phyloP scores from a whole-genome alignment of 2,329 filamentous ascomycete genomes.

The Talaromyces sp. region DNA sequence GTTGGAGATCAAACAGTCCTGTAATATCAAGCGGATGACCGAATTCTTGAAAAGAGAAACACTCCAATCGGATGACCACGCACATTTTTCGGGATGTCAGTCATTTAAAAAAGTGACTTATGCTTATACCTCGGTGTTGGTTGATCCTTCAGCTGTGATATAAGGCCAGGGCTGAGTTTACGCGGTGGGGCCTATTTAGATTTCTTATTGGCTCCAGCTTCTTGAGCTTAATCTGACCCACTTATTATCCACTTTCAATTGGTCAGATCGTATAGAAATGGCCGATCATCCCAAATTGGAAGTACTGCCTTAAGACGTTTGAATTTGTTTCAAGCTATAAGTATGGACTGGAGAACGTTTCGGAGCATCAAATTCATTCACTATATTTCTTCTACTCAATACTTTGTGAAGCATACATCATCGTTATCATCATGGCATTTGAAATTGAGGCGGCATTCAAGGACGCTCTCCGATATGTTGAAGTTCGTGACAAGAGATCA shows the following conservation, averaged over 20 bases:
- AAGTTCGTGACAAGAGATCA: neutral
- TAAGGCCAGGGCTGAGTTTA: neutral
- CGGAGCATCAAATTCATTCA: neutral
- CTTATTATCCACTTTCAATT: neutral
- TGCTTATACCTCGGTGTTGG: neutral
- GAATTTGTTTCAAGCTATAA: neutral
- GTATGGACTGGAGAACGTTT: neutral
- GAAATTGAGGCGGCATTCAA: constrained; percentile 2
- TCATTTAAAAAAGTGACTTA: neutral
- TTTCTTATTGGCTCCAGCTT: neutral
- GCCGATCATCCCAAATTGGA: neutral
- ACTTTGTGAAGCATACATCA: neutral
- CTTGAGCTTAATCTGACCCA: neutral
- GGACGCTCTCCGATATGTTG: constrained; percentile 5
- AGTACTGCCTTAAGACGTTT: neutral
- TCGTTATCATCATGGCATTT: neutral
- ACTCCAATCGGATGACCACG: neutral
- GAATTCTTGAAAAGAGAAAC: neutral
- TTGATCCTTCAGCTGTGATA: neutral
- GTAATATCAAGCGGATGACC: no score
- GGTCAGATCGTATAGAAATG: neutral
- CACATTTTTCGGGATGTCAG: neutral
- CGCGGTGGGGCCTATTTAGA: neutral
- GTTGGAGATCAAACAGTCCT: neutral
- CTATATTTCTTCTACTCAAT: no score